Evolutionary conservation across 2,329 filamentous ascomycete species (phyloP).

Genomic region (Pseudogymnoascus pannorum): DNA sequence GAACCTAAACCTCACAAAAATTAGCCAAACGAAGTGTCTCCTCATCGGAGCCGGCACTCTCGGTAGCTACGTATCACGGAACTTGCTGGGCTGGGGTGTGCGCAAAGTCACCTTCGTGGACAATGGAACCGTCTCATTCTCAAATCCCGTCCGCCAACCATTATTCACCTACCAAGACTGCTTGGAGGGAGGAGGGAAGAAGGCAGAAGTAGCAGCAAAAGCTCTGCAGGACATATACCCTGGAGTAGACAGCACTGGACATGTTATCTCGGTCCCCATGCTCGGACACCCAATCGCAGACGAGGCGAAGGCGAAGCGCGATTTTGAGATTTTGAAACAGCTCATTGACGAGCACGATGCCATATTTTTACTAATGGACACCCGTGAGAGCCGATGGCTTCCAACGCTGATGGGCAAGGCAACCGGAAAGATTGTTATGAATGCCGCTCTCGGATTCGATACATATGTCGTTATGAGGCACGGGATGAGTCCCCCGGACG

Average conservation of each 20-base stretch:
- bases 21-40: constrained; percentile 85
- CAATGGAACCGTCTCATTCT: constrained; percentile 87
- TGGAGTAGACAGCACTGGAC: constrained; percentile 72
- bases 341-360: constrained; percentile 82
- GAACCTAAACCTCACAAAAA: constrained; percentile 74
- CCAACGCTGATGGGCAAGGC: constrained; percentile 95
- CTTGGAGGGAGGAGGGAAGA: constrained; percentile 72
- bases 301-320: constrained; percentile 57
- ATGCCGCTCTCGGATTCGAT: constrained; percentile 92
- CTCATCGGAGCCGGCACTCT: constrained; percentile 88
- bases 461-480: constrained; percentile 97
- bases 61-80: constrained; percentile 87
- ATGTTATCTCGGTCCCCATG: constrained; percentile 88
- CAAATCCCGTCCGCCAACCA: constrained; percentile 91
- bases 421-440: constrained; percentile 89
- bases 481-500: constrained; percentile 55
- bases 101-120: constrained; percentile 94
- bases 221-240: constrained; percentile 83
- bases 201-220: constrained; percentile 73
- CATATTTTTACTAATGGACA: constrained; percentile 96
- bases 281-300: constrained; percentile 81
- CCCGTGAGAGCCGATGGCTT: constrained; percentile 87
- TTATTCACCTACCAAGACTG: constrained; percentile 89
- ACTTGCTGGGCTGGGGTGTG: constrained; percentile 91
- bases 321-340: constrained; percentile 67